Conservation (phyloP, 345 rosid genomes). For the Eucalyptus regnans region DNA sequence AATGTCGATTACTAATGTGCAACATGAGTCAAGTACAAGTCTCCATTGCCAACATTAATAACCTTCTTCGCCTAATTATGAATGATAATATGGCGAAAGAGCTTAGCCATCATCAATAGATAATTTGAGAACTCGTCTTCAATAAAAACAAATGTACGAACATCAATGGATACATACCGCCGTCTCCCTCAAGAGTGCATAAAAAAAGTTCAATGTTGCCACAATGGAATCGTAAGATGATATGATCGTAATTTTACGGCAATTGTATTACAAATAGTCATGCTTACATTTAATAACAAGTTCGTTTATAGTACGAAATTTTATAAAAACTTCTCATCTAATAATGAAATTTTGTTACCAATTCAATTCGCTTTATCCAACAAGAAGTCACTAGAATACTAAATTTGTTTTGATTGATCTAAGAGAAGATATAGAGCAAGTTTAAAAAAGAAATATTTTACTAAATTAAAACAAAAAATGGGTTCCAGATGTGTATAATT, state of each 20-base stretch:
- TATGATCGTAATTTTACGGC: not conserved
- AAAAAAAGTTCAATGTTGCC: no score
- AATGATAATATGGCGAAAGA: not conserved
- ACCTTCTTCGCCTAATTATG: not conserved
- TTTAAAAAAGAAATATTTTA: not conserved
- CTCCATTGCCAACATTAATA: not conserved
- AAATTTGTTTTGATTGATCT: not conserved
- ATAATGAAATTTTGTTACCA: not conserved
- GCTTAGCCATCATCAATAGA: not conserved
- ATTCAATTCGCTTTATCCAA: not conserved
- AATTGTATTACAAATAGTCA: not conserved
- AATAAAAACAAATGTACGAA: not conserved
- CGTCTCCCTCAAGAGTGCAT: no score
- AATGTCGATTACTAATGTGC: not conserved
- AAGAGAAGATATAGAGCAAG: not conserved
- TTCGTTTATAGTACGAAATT: not conserved
- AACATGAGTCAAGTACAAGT: not conserved
- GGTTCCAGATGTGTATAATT: not conserved
- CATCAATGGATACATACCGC: not conserved
- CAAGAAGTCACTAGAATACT: fast-evolving
- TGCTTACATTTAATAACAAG: not conserved
- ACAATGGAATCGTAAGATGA: not conserved
- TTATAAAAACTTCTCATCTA: not conserved
- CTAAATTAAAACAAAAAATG: not conserved
- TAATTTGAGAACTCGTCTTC: not conserved